A percentile compares a stretch with the other conserved stretches of the same genome.
Evolutionary conservation across 805 yeast genomes (phyloP).

Genomic region (Wickerhamomyces rabaulensis): DNA sequence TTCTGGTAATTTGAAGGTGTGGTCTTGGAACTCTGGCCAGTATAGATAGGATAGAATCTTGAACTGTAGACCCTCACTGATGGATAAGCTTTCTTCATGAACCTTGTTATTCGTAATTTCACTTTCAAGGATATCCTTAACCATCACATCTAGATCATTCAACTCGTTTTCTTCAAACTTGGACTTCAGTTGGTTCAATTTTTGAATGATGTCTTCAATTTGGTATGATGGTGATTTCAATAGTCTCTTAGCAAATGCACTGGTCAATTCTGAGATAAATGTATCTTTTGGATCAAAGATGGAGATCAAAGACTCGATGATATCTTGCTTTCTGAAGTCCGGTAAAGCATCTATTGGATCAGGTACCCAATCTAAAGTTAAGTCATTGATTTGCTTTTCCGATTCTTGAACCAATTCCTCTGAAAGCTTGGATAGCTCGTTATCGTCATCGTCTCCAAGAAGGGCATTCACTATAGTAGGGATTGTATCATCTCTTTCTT

Average conservation of each 20-base stretch:
- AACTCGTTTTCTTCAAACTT: slow-evolving; percentile 67
- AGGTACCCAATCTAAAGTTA: slow-evolving; percentile 59
- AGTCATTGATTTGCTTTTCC: slow-evolving; percentile 11
- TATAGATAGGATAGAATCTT: slow-evolving; percentile 69
- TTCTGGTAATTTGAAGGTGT: slow-evolving; percentile 39
- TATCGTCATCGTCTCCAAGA: slow-evolving; percentile 31
- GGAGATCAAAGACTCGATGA: slow-evolving; percentile 65
- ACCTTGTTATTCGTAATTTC: slow-evolving; percentile 36
- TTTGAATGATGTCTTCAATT: slow-evolving; percentile 33
- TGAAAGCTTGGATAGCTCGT: slow-evolving; percentile 46
- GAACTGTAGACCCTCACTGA: slow-evolving; percentile 38
- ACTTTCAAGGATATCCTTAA: slow-evolving; percentile 62
- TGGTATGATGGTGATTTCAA: slow-evolving; percentile 33
- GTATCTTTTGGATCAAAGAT: slow-evolving; percentile 65
- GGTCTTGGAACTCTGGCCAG: slow-evolving; percentile 56
- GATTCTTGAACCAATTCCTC: slow-evolving; percentile 38
- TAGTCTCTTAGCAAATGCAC: slow-evolving; percentile 53
- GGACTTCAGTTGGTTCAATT: slow-evolving; percentile 49
- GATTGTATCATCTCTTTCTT: slow-evolving; percentile 70
- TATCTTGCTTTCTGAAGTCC: slow-evolving; percentile 68
- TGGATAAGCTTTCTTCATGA: slow-evolving; percentile 19
- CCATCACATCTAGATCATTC: slow-evolving; percentile 76
- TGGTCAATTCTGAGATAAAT: slow-evolving; percentile 61
- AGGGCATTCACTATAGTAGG: slow-evolving; percentile 66
- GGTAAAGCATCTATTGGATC: slow-evolving; percentile 91